A percentile compares a stretch with the other conserved stretches of the same genome.
These are phyloP conservation scores for Blastobotrys niveus DNA, from an alignment of 1,139 yeast species.

Conservation along the genomic window DNA sequence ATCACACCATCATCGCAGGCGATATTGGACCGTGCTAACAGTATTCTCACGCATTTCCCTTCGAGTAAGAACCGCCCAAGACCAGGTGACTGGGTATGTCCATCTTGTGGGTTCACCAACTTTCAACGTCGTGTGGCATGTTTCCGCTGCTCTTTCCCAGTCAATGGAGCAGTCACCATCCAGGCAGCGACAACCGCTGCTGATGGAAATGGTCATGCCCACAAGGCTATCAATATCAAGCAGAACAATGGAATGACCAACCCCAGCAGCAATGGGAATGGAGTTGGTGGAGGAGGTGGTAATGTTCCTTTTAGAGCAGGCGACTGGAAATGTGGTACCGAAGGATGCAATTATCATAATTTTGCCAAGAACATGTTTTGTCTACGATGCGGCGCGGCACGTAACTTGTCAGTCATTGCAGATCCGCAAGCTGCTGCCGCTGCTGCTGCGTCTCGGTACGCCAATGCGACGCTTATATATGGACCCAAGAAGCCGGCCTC, in stretches of 20 bases:
- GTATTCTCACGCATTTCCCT: constrained; percentile 76
- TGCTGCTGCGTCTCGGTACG: constrained; percentile 5
- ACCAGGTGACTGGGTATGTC: constrained; percentile 98
- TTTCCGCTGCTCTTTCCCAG: constrained; percentile 87
- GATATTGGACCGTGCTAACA: constrained; percentile 76
- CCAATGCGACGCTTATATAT: constrained; percentile 9
- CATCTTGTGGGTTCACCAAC: constrained; percentile 91
- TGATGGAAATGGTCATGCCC: background rate
- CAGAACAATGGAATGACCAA: constrained; percentile 7
- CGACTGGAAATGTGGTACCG: constrained; percentile 87
- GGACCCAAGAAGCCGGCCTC: background rate
- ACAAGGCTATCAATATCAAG: constrained; percentile 8
- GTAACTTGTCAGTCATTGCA: constrained; percentile 42
- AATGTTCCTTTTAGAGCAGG: constrained; percentile 92
- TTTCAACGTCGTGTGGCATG: constrained; percentile 94
- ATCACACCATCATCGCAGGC: constrained; percentile 79
- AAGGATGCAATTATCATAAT: constrained; percentile 79
- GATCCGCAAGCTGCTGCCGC: constrained; percentile 7
- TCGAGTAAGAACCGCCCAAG: constrained; percentile 85
- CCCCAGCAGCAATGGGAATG: background rate
- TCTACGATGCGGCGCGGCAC: constrained; percentile 79
- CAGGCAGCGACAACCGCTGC: background rate
- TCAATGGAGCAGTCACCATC: constrained; percentile 1
- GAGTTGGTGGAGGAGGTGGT: constrained; percentile 2
- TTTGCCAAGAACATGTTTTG: constrained; percentile 89